These are phyloP conservation scores for Phlebiopsis flavidoalba DNA, from an alignment of 768 basidiomycete species.

Conservation along the genomic window DNA sequence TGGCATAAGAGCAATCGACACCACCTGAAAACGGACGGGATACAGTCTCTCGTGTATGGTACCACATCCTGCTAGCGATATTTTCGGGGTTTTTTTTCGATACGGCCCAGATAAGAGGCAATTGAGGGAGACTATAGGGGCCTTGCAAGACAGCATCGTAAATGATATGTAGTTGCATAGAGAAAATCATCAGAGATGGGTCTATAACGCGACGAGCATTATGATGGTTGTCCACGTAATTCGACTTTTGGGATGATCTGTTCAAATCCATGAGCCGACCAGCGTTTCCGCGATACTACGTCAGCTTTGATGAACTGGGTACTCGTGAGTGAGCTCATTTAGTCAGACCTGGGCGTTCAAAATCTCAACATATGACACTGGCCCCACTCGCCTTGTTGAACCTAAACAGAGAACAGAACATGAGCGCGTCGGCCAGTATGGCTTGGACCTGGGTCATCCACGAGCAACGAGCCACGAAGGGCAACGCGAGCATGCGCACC, in stretches of 20 bases:
- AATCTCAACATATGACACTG: background rate
- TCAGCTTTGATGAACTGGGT: background rate
- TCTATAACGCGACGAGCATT: background rate
- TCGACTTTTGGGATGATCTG: background rate
- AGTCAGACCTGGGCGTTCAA: background rate
- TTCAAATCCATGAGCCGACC: background rate
- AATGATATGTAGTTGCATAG: background rate
- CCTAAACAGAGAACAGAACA: background rate
- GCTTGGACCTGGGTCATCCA: background rate
- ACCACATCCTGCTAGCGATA: background rate
- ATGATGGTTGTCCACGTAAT: background rate
- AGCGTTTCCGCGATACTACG: background rate
- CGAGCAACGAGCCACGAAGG: background rate
- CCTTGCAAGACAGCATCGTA: background rate
- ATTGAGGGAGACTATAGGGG: background rate
- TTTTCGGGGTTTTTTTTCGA: no score
- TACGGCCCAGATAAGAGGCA: background rate
- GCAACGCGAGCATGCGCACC: background rate
- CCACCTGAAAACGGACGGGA: constrained; percentile 1
- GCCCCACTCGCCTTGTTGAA: background rate
- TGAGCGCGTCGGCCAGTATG: background rate
- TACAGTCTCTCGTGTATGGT: background rate
- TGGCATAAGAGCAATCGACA: no score
- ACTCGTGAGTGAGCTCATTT: background rate
- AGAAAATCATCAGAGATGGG: background rate